Conservation (phyloP, 75 land plant species). For the Selaginella tamariscina region DNA sequence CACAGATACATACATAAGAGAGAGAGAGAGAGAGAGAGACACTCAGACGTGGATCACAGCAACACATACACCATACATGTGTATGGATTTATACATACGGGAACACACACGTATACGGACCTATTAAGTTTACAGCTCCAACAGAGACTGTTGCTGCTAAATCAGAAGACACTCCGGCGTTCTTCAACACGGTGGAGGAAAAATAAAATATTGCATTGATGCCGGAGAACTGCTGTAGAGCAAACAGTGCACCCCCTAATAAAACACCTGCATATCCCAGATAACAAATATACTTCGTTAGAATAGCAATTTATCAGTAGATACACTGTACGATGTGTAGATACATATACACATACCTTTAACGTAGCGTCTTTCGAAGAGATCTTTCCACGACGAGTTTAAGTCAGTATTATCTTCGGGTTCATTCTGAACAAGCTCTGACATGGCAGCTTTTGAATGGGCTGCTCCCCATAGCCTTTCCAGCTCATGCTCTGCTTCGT, state of each 20-base stretch:
- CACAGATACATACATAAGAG: too few relatives aligned
- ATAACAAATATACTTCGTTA: neutral
- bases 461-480: conserved; percentile 62
- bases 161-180: conserved; percentile 62
- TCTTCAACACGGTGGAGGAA: conserved; percentile 65
- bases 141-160: conserved; percentile 60
- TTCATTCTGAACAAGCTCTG: conserved; percentile 55
- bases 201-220: conserved; percentile 90
- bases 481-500: conserved; percentile 66
- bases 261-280: conserved; percentile 57
- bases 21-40: too few relatives aligned
- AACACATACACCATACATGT: too few relatives aligned
- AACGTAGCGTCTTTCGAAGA: conserved; percentile 47
- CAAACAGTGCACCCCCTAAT: conserved; percentile 67
- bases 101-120: conserved; percentile 27
- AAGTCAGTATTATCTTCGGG: conserved; percentile 42
- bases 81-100: too few relatives aligned
- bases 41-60: too few relatives aligned
- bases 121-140: conserved; percentile 62
- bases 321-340: neutral
- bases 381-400: conserved; percentile 34
- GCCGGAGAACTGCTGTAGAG: conserved; percentile 90
- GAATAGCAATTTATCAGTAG: neutral
- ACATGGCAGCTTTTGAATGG: conserved; percentile 64
- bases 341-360: conserved; percentile 38